These are phyloP conservation scores for Gossypium bickii DNA, from an alignment of 345 rosid genomes.

Conservation along the genomic window DNA sequence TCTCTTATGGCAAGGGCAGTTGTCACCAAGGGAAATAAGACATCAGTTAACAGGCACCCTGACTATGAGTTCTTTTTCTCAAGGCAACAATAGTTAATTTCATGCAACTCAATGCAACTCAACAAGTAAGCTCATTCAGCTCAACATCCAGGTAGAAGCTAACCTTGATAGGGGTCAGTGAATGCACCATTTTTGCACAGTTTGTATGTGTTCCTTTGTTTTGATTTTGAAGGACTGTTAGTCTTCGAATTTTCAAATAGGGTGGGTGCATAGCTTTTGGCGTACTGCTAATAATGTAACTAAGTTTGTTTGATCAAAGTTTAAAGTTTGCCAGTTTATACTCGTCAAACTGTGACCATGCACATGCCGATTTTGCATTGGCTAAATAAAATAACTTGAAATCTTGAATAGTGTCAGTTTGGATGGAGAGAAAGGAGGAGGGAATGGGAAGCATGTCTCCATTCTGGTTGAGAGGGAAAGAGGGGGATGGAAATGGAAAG, in stretches of 20 bases:
- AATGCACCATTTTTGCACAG: neutral
- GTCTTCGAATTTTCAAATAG: neutral
- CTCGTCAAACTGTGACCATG: neutral
- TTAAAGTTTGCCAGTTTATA: neutral
- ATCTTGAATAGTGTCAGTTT: neutral
- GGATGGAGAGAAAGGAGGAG: neutral
- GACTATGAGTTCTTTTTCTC: conserved; percentile 52
- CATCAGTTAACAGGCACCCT: conserved; percentile 40
- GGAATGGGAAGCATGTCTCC: too few relatives aligned
- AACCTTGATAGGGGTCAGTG: conserved; percentile 8
- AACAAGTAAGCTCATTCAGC: neutral
- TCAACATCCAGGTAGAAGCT: conserved; percentile 10
- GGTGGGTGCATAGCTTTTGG: neutral
- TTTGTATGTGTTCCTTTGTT: neutral
- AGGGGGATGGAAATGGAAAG: too few relatives aligned
- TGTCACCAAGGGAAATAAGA: conserved; percentile 33
- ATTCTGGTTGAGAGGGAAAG: too few relatives aligned
- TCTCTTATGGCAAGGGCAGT: conserved; percentile 46
- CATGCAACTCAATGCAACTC: neutral
- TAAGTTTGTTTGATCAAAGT: neutral
- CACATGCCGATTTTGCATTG: neutral
- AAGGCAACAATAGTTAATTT: conserved; percentile 21
- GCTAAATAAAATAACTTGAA: neutral
- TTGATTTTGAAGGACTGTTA: neutral
- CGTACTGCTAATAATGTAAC: neutral